A percentile compares a stretch with the other conserved stretches of the same genome.
These are phyloP conservation scores for Tothia fuscella DNA, from an alignment of 2,329 filamentous ascomycete genomes.

Conservation along the genomic window DNA sequence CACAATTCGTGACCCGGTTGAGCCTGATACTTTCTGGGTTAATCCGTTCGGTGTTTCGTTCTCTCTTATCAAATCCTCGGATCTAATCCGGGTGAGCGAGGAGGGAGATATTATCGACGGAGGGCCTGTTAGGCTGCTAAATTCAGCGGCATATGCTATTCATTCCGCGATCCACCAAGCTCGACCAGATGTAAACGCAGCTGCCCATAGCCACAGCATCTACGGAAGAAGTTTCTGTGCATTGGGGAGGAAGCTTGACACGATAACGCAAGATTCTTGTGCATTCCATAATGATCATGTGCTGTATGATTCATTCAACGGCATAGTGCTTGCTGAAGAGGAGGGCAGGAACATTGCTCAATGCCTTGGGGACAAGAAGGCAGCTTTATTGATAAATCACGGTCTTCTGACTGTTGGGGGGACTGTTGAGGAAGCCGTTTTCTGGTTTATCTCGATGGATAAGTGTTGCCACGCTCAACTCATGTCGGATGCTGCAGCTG, in stretches of 20 bases:
- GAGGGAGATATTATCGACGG: constrained; percentile 32
- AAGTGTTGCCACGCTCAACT: constrained; percentile 17
- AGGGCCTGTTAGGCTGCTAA: constrained; percentile 26
- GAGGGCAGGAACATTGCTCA: constrained; percentile 34
- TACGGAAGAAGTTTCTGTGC: constrained; percentile 33
- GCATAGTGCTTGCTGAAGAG: constrained; percentile 32
- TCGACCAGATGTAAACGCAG: constrained; percentile 34
- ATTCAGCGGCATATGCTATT: constrained; percentile 36
- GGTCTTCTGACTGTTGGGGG: constrained; percentile 33
- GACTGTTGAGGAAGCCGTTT: constrained; percentile 30
- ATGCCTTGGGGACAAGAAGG: constrained; percentile 29
- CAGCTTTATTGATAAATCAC: constrained; percentile 32
- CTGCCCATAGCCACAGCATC: constrained; percentile 33
- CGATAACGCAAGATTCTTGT: constrained; percentile 32
- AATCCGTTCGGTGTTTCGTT: constrained; percentile 34
- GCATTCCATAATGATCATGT: constrained; percentile 27
- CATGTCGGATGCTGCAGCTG: constrained; percentile 47
- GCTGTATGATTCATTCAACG: constrained; percentile 33
- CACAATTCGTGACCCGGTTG: constrained; percentile 23
- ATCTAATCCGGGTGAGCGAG: constrained; percentile 34
- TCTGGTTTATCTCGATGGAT: constrained; percentile 26
- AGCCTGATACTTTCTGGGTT: constrained; percentile 26
- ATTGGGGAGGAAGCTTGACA: constrained; percentile 32
- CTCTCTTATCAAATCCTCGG: constrained; percentile 30
- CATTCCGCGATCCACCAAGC: constrained; percentile 30